Evolutionary conservation across 495 filamentous ascomycete genomes (phyloP), one percentile per base, ranked within the genome.

Genomic region (Aspergillus incahuasiensis): DNA sequence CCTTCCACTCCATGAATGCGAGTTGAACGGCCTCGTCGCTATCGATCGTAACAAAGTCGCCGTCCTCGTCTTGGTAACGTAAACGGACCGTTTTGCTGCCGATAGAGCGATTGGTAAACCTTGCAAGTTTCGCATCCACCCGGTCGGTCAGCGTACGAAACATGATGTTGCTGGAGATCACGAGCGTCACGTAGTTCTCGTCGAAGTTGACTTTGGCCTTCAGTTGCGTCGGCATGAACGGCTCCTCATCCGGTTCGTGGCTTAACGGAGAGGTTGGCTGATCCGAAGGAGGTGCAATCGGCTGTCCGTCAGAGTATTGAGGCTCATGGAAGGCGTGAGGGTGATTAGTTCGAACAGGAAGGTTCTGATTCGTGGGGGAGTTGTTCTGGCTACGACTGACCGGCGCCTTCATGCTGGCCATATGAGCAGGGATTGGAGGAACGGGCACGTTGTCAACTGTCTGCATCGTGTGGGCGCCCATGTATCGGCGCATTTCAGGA

Each of bases 191-290:
- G 61, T 95, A 92, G 48, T 83, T 84, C 7, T 82, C 78, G 15
- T 89, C 87, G 63, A 88, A 94, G 63, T 90, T 89, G 32, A 98
- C 91, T 70, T 91, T 95, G 49, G 96, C 91, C 67, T 96, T 97
- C 49, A 98, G 79, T 61, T 97, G 95, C 11, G 69, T 78, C 8
- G 77, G 74, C 73, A 77, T 79, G 40, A 66, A 67, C 38, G 69
- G 66, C 42, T 75, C 74, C 16, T 63, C 64, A 7, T 70, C 71
- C 0, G 70, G 64, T 45, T 70, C 69, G 34, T 69, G 67, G 42
- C 54, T 66, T 48, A 74, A 55, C 25, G 73, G 69, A 16, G 72
- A 72, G 4, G 70, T 71, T 25, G 71, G 73, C 20, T 70, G 68
- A 24, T 77, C 73, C 15, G 68, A 65, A 34, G 66, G 22, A 47